These are phyloP conservation scores for Penicillium sp. DNA, from an alignment of 2,329 filamentous ascomycete species.

Conservation along the genomic window DNA sequence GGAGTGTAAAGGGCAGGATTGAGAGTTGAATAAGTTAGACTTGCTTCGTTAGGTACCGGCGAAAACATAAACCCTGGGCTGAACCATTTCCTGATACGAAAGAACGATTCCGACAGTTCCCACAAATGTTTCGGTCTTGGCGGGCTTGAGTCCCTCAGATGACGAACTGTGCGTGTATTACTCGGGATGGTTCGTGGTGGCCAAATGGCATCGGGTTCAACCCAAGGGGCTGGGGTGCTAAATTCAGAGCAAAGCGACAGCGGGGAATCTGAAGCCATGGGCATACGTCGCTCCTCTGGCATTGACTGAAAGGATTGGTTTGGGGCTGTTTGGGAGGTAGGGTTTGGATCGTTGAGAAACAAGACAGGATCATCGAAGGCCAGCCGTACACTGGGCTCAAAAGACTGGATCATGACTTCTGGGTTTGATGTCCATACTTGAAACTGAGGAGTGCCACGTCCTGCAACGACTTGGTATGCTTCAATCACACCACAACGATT, in stretches of 20 bases:
- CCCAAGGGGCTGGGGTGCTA: not conserved
- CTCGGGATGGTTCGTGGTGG: conserved; percentile 70
- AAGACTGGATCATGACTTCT: conserved; percentile 67
- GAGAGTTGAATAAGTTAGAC: conserved; percentile 68
- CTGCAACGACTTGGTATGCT: conserved; percentile 71
- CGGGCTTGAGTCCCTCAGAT: conserved; percentile 44
- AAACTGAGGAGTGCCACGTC: conserved; percentile 54
- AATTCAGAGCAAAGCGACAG: conserved; percentile 61
- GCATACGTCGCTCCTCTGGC: conserved; percentile 48
- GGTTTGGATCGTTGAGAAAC: conserved; percentile 46
- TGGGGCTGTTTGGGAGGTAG: conserved; percentile 21
- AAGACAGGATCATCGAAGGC: conserved; percentile 73
- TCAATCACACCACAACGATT: conserved; percentile 71
- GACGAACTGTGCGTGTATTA: conserved; percentile 53
- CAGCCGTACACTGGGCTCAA: conserved; percentile 66
- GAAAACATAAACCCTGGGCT: conserved; percentile 51
- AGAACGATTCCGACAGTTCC: conserved; percentile 65
- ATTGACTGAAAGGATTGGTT: conserved; percentile 10
- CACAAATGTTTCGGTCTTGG: conserved; percentile 47
- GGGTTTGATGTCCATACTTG: conserved; percentile 64
- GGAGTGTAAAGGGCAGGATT: conserved; percentile 75
- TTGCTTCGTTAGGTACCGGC: conserved; percentile 41
- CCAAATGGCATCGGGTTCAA: conserved; percentile 61
- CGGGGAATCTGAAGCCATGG: conserved; percentile 53
- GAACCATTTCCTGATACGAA: conserved; percentile 74